Evolutionary conservation across 2,329 filamentous ascomycete genomes (phyloP).

Genomic region (Venturia carpophila): DNA sequence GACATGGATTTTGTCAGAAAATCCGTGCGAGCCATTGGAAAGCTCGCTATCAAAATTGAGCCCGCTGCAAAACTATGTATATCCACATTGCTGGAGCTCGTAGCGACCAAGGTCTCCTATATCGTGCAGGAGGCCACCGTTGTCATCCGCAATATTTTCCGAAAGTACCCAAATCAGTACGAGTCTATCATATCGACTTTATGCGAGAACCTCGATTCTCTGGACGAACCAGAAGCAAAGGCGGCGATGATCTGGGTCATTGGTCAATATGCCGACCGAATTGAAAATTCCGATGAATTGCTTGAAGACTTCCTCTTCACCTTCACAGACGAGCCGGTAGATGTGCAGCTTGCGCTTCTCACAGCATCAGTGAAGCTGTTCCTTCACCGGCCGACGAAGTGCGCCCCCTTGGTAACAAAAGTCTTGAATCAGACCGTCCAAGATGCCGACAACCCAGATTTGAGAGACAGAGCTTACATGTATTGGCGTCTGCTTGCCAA

Average conservation of each 20-base stretch:
- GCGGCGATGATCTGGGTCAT: conserved; percentile 99
- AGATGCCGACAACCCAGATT: conserved; percentile 97
- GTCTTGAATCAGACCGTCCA: conserved; percentile 98
- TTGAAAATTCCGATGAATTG: conserved; percentile 90
- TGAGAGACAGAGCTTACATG: conserved; percentile 95
- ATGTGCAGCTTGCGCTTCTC: conserved; percentile 88
- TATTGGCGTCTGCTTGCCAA: conserved; percentile 89
- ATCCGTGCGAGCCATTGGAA: conserved; percentile 93
- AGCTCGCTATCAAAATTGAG: conserved; percentile 97
- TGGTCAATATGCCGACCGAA: conserved; percentile 92
- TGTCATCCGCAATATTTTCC: conserved; percentile 97
- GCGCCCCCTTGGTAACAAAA: conserved; percentile 84
- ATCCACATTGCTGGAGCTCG: conserved; percentile 81
- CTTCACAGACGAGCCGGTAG: conserved; percentile 88
- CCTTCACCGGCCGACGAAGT: conserved; percentile 92
- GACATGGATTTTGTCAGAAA: conserved; percentile 98
- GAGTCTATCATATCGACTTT: conserved; percentile 94
- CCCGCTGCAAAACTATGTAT: conserved; percentile 87
- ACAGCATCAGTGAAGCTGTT: conserved; percentile 97
- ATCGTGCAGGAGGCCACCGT: conserved; percentile 99
- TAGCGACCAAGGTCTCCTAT: conserved; percentile 96
- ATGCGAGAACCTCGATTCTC: conserved; percentile 89
- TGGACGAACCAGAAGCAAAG: conserved; percentile 96
- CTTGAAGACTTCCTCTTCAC: conserved; percentile 92
- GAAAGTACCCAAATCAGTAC: conserved; percentile 98